Conservation (phyloP, 768 basidiomycete species). For the Phlebiopsis gigantea region DNA sequence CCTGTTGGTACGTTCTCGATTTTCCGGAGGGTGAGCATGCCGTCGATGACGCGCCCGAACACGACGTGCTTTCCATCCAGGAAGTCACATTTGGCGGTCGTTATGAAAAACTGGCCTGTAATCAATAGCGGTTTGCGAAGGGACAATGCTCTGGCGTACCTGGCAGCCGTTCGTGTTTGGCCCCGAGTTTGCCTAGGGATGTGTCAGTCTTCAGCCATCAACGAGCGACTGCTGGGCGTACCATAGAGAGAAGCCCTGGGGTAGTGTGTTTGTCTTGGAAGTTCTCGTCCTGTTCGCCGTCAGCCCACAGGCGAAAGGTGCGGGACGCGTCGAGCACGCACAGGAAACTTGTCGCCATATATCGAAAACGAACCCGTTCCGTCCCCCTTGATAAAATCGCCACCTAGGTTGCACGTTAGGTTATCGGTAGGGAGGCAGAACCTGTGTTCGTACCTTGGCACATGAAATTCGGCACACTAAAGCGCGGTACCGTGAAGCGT, state of each 20-base stretch:
- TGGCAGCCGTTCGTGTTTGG: conserved; percentile 93
- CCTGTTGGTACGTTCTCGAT: conserved; percentile 95
- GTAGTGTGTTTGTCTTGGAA: conserved; percentile 85
- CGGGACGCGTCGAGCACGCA: conserved; percentile 30
- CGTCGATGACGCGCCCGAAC: conserved; percentile 86
- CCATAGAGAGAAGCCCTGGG: conserved; percentile 91
- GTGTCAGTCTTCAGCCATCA: background rate
- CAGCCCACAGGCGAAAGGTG: background rate
- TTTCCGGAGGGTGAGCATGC: conserved; percentile 92
- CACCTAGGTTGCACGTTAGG: conserved; percentile 42
- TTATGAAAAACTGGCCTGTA: conserved; percentile 82
- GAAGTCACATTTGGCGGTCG: conserved; percentile 91
- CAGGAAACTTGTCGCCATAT: conserved; percentile 91
- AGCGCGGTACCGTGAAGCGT: background rate
- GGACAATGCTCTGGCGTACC: conserved; percentile 28
- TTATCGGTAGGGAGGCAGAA: background rate
- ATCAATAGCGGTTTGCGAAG: background rate
- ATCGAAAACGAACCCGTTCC: conserved; percentile 97
- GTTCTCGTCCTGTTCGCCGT: conserved; percentile 74
- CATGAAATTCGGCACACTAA: conserved; percentile 93
- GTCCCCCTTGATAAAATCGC: conserved; percentile 92
- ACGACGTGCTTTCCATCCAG: conserved; percentile 94
- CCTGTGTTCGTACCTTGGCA: conserved; percentile 62
- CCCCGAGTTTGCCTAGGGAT: conserved; percentile 84
- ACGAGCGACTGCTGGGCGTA: conserved; percentile 23